phyloP scores from a whole-genome alignment of 441 rosid species.

The Syzygium malaccense region DNA sequence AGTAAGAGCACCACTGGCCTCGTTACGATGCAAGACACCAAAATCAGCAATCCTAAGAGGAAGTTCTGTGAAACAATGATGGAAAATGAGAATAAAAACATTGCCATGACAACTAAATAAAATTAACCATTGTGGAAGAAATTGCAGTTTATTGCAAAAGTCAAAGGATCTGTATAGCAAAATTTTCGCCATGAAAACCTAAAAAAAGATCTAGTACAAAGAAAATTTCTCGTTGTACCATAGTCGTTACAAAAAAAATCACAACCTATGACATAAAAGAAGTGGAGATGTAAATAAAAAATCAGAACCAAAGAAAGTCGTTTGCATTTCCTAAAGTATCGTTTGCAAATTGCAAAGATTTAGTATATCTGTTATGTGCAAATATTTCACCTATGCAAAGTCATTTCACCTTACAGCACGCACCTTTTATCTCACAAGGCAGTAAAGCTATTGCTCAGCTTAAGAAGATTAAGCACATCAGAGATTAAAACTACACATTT shows the following conservation, averaged over 20 bases:
- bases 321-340: background rate
- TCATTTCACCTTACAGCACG: background rate
- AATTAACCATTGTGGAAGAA: background rate
- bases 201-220: background rate
- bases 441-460: background rate
- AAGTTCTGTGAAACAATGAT: conserved; percentile 46
- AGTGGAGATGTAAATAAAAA: background rate
- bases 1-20: conserved; percentile 98
- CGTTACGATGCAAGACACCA: conserved; percentile 96
- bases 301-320: background rate
- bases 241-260: background rate
- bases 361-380: background rate
- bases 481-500: background rate
- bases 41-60: conserved; percentile 95
- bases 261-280: background rate
- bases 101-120: background rate
- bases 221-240: background rate
- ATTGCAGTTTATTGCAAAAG: background rate
- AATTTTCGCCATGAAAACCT: background rate
- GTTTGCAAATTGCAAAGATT: background rate
- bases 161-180: background rate
- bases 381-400: background rate
- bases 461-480: background rate
- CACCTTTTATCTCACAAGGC: background rate
- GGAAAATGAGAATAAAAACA: background rate